Evolutionary conservation across 2,329 filamentous ascomycete species (phyloP), one percentile per base, ranked within the genome.

Genomic region (Alternaria triticina): DNA sequence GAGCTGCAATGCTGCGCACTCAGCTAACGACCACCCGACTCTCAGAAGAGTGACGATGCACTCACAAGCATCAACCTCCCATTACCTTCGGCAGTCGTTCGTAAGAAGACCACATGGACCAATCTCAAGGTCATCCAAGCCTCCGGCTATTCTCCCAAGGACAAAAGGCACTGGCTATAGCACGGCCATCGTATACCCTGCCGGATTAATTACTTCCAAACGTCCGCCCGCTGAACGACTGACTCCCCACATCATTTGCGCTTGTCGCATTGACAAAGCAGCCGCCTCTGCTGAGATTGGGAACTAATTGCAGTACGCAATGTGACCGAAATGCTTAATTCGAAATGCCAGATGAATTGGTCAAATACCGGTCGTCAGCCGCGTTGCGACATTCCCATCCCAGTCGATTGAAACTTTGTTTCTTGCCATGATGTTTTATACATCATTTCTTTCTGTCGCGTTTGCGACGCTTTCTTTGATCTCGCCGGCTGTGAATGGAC

Each of bases 141-240:
- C 28, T 15, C 49, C 28, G 49, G 49, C 28, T 51, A 36, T 51
- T 51, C 28, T 51, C 20, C 23, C 17, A n/a, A 51, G 49, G 49
- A 51, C 49, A 51, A 36, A 51, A 51, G 49, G 49, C 49, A 51
- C 28, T 51, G 28, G 49, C 17, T 36, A 51, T 51, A 51, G 15
- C 8, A 36, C 17, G 17, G 17, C 40, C 36, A 54, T 4, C 11
- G 23, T 62, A 56, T 54, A 63, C 62, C 64, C 64, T 51, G 56
- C 64, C 45, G 51, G 54, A 64, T 67, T 65, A 67, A 69, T 69
- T 61, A 59, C 27, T 50, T 50, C 50, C 49, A 65, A 67, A 67
- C 52, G 46, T 10, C 15, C 17, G 23, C 25, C 17, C 55, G 15
- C 52, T 52, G 28, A 30, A 51, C 4, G 30, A 50, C 15, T 44